Base-by-base conservation (phyloP, 2,329 filamentous ascomycete species). In the Fusarium illudens region DNA sequence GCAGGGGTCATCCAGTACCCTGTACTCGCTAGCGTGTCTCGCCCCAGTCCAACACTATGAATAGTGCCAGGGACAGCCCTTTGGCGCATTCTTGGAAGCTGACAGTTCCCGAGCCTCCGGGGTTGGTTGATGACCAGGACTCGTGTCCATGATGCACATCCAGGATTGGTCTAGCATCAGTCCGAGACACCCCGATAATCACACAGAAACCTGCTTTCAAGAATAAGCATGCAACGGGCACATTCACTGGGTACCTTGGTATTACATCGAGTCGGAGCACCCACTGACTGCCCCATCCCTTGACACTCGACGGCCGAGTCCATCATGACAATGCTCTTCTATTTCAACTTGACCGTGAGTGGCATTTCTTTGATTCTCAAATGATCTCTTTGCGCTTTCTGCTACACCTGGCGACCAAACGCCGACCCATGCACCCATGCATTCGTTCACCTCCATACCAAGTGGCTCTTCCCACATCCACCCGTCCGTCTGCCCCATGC, bases 291-390 rank as follows among this genome's bases (percentile, higher is more conserved):
- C 25, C 22, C 25, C 25, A 42, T 60, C 54, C 65, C 59, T 60
- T 46, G 8, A 42, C 55, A 12, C 44, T 32, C 48, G 25, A 42
- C 25, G 44, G 29, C 9, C 25, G 33, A 36, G 15, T 36, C n/a
- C 33, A 25, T 27, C 39, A 44, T 44, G 39, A 44, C 15, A 44
- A 44, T 44, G 39, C 22, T 44, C 22, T 27, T 33, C 48, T 29
- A 33, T 34, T 55, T 57, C 25, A 59, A 39, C 42, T 52, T 55
- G n/a, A 33, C 42, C 37, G 33, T 63, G 67, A 72, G 60, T 71
- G 70, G 67, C 64, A 73, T 70, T 70, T 73, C 44, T 67, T 73
- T 73, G 46, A 72, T 73, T 73, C 70, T 73, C 65, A 67, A 55
- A 70, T 73, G 61, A 36, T 71, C 53, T 73, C 62, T 73, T 71